Conservation (phyloP, 495 filamentous ascomycete species). For the Terfezia boudieri region DNA sequence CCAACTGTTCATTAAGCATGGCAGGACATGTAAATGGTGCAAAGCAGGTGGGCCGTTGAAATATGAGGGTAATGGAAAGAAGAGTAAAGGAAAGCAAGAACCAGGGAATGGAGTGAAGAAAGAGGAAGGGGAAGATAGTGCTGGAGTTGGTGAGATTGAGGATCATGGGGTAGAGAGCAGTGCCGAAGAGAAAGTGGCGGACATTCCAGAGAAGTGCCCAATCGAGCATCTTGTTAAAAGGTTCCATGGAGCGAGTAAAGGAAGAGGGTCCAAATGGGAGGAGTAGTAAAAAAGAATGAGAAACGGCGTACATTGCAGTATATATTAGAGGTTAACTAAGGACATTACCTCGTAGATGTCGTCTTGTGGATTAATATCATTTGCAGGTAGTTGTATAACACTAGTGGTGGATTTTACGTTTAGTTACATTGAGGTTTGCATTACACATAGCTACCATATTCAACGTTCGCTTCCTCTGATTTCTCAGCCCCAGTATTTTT, state of each 20-base stretch:
- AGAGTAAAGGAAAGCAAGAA: neutral
- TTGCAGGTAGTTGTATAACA: no score
- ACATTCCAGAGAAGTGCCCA: neutral
- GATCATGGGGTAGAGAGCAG: neutral
- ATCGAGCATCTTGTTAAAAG: neutral
- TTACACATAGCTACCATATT: no score
- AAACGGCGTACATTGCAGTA: no score
- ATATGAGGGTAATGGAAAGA: neutral
- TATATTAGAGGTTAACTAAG: no score
- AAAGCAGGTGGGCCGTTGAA: slow-evolving; percentile 25
- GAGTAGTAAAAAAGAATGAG: neutral
- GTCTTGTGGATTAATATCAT: no score
- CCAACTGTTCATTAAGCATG: slow-evolving; percentile 69
- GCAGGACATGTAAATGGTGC: slow-evolving; percentile 58
- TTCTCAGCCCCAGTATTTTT: no score
- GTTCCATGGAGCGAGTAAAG: neutral
- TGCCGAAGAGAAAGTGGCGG: neutral
- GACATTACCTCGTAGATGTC: no score
- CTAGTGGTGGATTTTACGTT: no score
- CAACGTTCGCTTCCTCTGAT: no score
- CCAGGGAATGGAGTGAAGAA: slow-evolving; percentile 11
- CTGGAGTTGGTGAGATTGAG: neutral
- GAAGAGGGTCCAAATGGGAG: neutral
- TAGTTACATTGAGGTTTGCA: no score
- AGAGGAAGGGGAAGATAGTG: slow-evolving; percentile 13